Evolutionary conservation across 345 rosid species (phyloP), one percentile per base, ranked within the genome.

Genomic region (Salix viminalis): DNA sequence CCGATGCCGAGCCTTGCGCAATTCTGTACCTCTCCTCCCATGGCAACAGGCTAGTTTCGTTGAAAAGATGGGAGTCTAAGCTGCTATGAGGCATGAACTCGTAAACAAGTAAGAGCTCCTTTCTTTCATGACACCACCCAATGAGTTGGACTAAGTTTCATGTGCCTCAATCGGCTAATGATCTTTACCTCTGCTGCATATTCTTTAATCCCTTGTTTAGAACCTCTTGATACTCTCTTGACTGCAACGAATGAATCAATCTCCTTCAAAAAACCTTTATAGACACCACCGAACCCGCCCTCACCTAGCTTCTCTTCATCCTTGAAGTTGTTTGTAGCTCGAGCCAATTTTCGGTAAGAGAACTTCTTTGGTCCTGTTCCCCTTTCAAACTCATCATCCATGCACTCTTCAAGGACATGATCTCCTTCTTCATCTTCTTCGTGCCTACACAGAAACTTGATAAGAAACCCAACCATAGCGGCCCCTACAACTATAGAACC

Each of bases 81-180:
- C 87, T 80, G 1, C 84, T 76, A 18, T 86, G 84, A 2, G 87
- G 80, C 83, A 65, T 81, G 76, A 69, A 81, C 74, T 83, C 85
- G 15, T 85, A 85, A 6, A 80, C 83, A 1, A 87, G 81, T 15
- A 85, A 60, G 21, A 84, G 44, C 14, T 79, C 83, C 16, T 23
- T 65, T 30, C 44, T 80, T 56, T 83, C 76, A 41, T 82, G 87
- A 61, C 87, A 79, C 86, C 89, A 86, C 1, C 89, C 89, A 2
- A 82, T 46, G 5, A 86, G 84, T 41, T 79, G 71, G 13, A 84
- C 86, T 39, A 83, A 60, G 61, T 86, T 84, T 39, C 68, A n/a
- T 58, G 50, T 87, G 87, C 75, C 87, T 77, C 76, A 83, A 26
- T 60, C 74, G 79, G 64, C 84, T 81, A 39, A 87, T 81, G n/a